Evolutionary conservation across 108 stramenopile genomes (phyloP).

Genomic region (Ochromonas danica): DNA sequence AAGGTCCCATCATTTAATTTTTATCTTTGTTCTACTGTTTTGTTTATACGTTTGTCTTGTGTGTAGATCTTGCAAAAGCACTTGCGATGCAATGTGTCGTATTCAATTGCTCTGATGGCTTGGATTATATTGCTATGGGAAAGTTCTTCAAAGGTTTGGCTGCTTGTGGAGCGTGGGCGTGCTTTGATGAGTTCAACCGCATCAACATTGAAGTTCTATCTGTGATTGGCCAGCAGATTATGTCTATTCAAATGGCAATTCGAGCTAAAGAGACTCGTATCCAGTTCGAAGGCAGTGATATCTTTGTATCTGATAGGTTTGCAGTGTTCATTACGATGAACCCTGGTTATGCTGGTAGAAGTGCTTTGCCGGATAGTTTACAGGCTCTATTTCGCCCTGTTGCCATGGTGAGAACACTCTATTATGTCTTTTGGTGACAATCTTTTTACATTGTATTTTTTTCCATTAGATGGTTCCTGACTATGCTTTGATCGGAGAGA

Average conservation of each 20-base stretch:
- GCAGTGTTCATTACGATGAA: conserved; percentile 72
- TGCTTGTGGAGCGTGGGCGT: conserved; percentile 68
- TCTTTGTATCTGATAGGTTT: conserved; percentile 54
- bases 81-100: conserved; percentile 42
- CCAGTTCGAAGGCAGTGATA: conserved; percentile 56
- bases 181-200: conserved; percentile 74
- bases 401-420: no score
- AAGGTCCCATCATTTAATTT: conserved; percentile 27
- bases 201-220: conserved; percentile 72
- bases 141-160: conserved; percentile 71
- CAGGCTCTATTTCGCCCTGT: conserved; percentile 67
- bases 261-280: conserved; percentile 40
- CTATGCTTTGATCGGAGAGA: conserved; percentile 71
- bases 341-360: conserved; percentile 62
- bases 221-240: conserved; percentile 68
- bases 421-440: no score
- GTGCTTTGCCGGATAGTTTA: conserved; percentile 47
- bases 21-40: not conserved
- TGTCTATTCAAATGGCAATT: conserved; percentile 63
- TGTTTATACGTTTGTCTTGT: not conserved
- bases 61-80: conserved; percentile 30
- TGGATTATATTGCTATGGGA: conserved; percentile 69
- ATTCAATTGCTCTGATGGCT: conserved; percentile 55
- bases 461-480: conserved; percentile 77
- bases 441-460: no score